Percentiles rank a stretch among this genome's conserved stretches.
Evolutionary conservation across 1,284 basidiomycete genomes (phyloP).

Genomic region (Trichosporon inkin): DNA sequence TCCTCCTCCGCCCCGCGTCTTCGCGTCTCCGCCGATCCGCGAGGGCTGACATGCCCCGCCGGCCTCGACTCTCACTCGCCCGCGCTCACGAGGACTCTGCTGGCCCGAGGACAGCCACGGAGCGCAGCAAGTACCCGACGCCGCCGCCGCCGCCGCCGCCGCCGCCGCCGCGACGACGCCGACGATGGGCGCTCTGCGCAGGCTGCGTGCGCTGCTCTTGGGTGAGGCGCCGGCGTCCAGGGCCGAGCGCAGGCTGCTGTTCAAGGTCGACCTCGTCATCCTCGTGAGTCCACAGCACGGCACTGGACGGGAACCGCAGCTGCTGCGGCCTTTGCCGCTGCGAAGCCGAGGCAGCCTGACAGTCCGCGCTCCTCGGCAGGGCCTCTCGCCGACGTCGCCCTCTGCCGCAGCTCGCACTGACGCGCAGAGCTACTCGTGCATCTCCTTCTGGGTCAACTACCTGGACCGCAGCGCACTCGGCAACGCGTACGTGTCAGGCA

Average conservation of each 20-base stretch:
- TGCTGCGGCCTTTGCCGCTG: background rate
- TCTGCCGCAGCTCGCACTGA: background rate
- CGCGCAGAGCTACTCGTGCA: background rate
- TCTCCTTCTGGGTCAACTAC: constrained; percentile 12
- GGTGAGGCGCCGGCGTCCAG: background rate
- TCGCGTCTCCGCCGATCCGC: too few species aligned
- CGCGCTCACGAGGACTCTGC: too few species aligned
- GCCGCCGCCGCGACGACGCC: too few species aligned
- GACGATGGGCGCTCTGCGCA: background rate
- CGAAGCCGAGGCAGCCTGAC: background rate
- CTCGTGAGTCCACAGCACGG: background rate
- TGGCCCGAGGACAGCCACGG: too few species aligned
- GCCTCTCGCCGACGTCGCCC: too few species aligned
- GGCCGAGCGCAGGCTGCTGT: constrained; percentile 9
- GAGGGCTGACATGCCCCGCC: too few species aligned
- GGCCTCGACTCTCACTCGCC: too few species aligned
- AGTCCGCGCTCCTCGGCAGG: background rate
- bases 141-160: too few species aligned
- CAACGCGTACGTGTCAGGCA: constrained; percentile 15
- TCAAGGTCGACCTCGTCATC: constrained; percentile 11
- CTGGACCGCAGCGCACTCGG: constrained; percentile 3
- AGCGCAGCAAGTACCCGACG: too few species aligned
- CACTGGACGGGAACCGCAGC: too few species aligned
- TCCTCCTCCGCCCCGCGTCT: too few species aligned
- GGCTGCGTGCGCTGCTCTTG: constrained; percentile 3